A percentile compares a stretch with the other conserved stretches of the same genome.
phyloP scores from a whole-genome alignment of 1,284 basidiomycete species.

The Malassezia sympodialis region DNA sequence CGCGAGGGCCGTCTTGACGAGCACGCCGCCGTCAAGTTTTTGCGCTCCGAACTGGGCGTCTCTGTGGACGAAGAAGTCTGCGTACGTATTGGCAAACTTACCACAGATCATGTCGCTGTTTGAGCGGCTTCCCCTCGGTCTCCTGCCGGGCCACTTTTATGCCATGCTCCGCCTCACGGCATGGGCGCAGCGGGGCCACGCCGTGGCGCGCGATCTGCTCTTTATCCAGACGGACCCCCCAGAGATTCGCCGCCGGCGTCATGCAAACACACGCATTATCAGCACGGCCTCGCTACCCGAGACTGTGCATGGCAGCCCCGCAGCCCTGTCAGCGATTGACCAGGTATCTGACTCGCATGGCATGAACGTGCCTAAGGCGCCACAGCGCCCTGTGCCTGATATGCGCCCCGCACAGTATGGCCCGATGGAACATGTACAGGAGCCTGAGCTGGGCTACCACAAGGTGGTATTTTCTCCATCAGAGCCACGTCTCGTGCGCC shows the following conservation, averaged over 20 bases:
- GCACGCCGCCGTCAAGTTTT: slow-evolving; percentile 39
- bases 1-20: slow-evolving; percentile 40
- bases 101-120: slow-evolving; percentile 42
- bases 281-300: slow-evolving; percentile 2
- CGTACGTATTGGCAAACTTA: slow-evolving; percentile 12
- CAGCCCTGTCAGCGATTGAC: background rate
- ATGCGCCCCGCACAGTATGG: background rate
- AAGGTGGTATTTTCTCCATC: slow-evolving; percentile 1
- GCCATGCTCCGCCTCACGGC: slow-evolving; percentile 43
- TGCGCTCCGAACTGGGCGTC: slow-evolving; percentile 38
- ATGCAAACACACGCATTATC: background rate
- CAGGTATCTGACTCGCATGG: background rate
- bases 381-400: slow-evolving; percentile 8
- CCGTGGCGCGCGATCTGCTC: slow-evolving; percentile 25
- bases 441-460: slow-evolving; percentile 1
- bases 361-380: slow-evolving; percentile 7
- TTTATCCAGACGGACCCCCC: slow-evolving; percentile 32
- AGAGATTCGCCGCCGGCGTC: slow-evolving; percentile 3
- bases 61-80: slow-evolving; percentile 40
- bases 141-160: slow-evolving; percentile 40
- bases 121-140: slow-evolving; percentile 39
- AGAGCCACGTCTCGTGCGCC: slow-evolving; percentile 15
- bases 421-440: background rate
- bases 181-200: slow-evolving; percentile 39
- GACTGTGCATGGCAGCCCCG: background rate